These are phyloP conservation scores for Aspergillus uvarum DNA, from an alignment of 2,329 filamentous ascomycete species.

Conservation along the genomic window DNA sequence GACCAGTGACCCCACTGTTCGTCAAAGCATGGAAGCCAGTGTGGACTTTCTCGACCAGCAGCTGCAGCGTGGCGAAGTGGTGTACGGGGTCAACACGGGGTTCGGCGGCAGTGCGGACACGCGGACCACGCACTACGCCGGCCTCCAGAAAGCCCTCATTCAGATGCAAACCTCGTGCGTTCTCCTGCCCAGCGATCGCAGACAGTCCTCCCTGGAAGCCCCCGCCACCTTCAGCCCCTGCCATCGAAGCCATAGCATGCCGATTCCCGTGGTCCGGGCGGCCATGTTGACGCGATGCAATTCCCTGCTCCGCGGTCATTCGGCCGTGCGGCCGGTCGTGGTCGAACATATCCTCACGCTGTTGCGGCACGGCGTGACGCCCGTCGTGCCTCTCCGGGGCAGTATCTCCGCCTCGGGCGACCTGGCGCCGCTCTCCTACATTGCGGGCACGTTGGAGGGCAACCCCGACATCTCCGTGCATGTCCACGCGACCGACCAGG, in stretches of 20 bases:
- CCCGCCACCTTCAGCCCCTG: no score
- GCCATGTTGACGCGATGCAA: conserved; percentile 58
- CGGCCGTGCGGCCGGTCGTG: conserved; percentile 43
- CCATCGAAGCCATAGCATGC: conserved; percentile 42
- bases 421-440: conserved; percentile 38
- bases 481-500: neutral
- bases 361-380: conserved; percentile 25
- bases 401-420: conserved; percentile 42
- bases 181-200: conserved; percentile 28
- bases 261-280: conserved; percentile 52
- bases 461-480: conserved; percentile 42
- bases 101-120: conserved; percentile 67
- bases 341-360: conserved; percentile 20
- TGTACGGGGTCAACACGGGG: conserved; percentile 61
- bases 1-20: neutral
- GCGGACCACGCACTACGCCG: conserved; percentile 49
- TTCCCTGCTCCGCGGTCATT: conserved; percentile 55
- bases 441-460: conserved; percentile 36
- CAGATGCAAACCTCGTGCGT: conserved; percentile 50
- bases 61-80: conserved; percentile 12
- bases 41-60: conserved; percentile 15
- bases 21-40: conserved; percentile 13
- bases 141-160: conserved; percentile 48
- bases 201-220: conserved; percentile 1
- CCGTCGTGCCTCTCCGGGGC: conserved; percentile 36